Conservation (phyloP, 768 basidiomycete species). For the Termitomyces sp. region DNA sequence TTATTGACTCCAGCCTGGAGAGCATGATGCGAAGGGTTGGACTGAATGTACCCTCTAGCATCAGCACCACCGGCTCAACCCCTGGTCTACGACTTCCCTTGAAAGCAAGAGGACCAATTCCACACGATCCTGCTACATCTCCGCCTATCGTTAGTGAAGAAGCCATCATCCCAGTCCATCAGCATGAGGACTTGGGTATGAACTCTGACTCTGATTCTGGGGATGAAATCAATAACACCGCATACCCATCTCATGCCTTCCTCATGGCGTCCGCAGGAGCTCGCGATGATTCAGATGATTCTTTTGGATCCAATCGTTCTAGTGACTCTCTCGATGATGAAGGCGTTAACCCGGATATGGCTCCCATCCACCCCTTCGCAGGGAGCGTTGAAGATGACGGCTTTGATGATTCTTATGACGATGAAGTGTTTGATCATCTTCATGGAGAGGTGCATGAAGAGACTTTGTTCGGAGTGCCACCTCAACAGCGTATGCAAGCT, state of each 20-base stretch:
- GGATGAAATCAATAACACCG: conserved; percentile 50
- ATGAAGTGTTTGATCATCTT: conserved; percentile 46
- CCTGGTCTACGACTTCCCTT: conserved; percentile 21
- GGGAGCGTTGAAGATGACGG: conserved; percentile 32
- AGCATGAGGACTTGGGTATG: conserved; percentile 25
- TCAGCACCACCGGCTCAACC: conserved; percentile 13
- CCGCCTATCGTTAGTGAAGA: conserved; percentile 4
- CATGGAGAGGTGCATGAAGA: conserved; percentile 45
- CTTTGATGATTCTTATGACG: conserved; percentile 48
- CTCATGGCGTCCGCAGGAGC: conserved; percentile 45
- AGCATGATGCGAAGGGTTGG: conserved; percentile 65
- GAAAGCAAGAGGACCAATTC: neutral
- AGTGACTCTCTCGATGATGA: conserved; percentile 50
- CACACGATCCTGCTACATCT: neutral
- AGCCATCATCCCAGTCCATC: conserved; percentile 7
- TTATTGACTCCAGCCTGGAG: conserved; percentile 55
- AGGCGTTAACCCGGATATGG: conserved; percentile 29
- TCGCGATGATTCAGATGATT: conserved; percentile 35
- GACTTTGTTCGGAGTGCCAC: conserved; percentile 67
- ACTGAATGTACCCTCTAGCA: conserved; percentile 31
- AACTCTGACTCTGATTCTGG: conserved; percentile 60
- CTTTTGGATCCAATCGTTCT: conserved; percentile 49
- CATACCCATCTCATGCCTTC: conserved; percentile 68
- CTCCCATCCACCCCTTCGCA: conserved; percentile 60
- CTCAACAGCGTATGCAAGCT: conserved; percentile 36